Base-by-base conservation (phyloP, 129 eudicot genomes). In the Centaurea solstitialis region DNA sequence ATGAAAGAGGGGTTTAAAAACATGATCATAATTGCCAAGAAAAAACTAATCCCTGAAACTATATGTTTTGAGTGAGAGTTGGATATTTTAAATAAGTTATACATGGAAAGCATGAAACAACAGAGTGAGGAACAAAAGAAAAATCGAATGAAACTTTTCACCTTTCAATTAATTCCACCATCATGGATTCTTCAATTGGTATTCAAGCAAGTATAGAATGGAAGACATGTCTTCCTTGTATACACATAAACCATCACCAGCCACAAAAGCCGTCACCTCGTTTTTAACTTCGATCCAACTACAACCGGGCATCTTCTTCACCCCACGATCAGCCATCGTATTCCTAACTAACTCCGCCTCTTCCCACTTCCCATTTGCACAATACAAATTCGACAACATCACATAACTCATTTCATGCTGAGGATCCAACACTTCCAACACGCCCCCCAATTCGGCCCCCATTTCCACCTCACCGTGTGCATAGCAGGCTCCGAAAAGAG, bases 251-350 rank as follows among this genome's bases (percentile, higher is more conserved):
- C 73, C 75, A 45, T 73, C 79, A 73, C 98, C 98, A 7, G 96
- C 90, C 41, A 75, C 87, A 78, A 93, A 93, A 80, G 82, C 73
- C 64, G 71, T 66, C 26, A 87, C 83, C 74, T 82, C 64, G 68
- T 91, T 88, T 47, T 80, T 85, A 7, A 93, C 84, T 81, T 93
- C 93, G 70, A 93, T 83, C 98, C 96, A 93, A 83, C 98, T 93
- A 80, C 90, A 87, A 57, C 98, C 98, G 11, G 93, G 93, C 84
- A 65, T 74, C 86, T 90, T 93, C 86, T 78, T 90, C 73, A 93
- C 85, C 39, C 92, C 87, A 35, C 72, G 70, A 72, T 89, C 91
- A 4, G 65, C 81, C 98, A 93, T 90, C 3, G 43, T 66, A 70
- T 86, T 89, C 77, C 98, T 93, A 73, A 90, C 85, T 67, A 85